Evolutionary conservation across 1,284 basidiomycete genomes (phyloP).

Genomic region (Cerioporus squamosus): DNA sequence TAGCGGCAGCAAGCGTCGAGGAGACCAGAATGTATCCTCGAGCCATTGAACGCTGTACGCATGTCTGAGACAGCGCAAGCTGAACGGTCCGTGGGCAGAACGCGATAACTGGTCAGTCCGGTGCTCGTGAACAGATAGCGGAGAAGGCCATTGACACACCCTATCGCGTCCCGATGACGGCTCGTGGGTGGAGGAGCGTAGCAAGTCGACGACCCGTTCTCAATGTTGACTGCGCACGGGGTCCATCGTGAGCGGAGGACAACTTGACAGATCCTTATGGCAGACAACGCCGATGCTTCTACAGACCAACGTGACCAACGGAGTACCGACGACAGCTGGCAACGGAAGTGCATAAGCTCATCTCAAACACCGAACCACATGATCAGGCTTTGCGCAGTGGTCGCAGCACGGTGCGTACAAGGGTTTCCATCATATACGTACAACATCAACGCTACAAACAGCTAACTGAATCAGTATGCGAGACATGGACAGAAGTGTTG

Average conservation of each 20-base stretch:
- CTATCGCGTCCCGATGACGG: not conserved
- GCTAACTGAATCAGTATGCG: no score
- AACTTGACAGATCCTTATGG: not conserved
- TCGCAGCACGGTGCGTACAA: no score
- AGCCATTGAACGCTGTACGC: no score
- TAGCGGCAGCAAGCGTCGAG: no score
- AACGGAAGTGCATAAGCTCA: no score
- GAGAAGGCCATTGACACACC: conserved; percentile 2
- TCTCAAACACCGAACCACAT: no score
- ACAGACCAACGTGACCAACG: conserved; percentile 1
- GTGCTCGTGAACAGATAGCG: not conserved
- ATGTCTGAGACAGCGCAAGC: no score
- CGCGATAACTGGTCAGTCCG: not conserved
- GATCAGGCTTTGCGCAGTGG: no score
- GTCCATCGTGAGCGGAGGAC: not conserved
- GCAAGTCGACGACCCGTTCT: not conserved
- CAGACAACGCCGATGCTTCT: not conserved
- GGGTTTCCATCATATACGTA: no score
- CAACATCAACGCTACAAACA: not conserved
- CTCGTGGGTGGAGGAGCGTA: no score
- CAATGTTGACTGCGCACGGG: not conserved
- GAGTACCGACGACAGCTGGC: not conserved
- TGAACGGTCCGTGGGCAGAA: not conserved
- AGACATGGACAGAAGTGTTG: not conserved
- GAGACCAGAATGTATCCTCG: no score